Conservation (phyloP, 179 eudicot species). For the Sideroxylon spinosum region DNA sequence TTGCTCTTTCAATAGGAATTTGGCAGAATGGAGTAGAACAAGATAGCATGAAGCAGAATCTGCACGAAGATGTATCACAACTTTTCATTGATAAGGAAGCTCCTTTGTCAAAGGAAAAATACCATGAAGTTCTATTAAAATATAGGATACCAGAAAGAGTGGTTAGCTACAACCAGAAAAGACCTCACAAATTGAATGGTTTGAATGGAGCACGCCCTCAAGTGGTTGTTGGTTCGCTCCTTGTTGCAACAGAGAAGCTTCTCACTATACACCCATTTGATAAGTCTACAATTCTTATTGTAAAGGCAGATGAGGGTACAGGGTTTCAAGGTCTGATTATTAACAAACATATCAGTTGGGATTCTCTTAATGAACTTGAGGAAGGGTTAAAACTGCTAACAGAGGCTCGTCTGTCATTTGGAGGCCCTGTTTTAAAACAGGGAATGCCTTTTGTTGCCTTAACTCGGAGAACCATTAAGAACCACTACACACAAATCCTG, state of each 20-base stretch:
- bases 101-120: constrained; percentile 21
- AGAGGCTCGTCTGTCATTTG: constrained; percentile 62
- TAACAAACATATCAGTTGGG: constrained; percentile 72
- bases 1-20: constrained; percentile 33
- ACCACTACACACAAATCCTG: constrained; percentile 38
- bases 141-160: constrained; percentile 24
- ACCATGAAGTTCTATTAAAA: constrained; percentile 31
- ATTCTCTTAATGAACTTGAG: constrained; percentile 37
- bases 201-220: constrained; percentile 22
- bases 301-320: constrained; percentile 43
- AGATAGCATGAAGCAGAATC: constrained; percentile 13
- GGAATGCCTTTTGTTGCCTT: constrained; percentile 66
- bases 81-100: constrained; percentile 15
- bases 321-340: constrained; percentile 73
- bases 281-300: constrained; percentile 50
- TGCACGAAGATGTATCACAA: constrained; percentile 19
- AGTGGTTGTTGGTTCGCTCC: constrained; percentile 51
- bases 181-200: constrained; percentile 11
- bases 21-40: constrained; percentile 32
- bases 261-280: constrained; percentile 42
- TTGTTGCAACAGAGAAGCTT: constrained; percentile 61
- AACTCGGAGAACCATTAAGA: constrained; percentile 25
- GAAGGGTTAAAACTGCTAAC: constrained; percentile 38
- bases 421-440: constrained; percentile 60
- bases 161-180: constrained; percentile 18